Evolutionary conservation across 2,329 filamentous ascomycete genomes (phyloP), one percentile per base, ranked within the genome.

Genomic region (Dothiorella sarmentorum): DNA sequence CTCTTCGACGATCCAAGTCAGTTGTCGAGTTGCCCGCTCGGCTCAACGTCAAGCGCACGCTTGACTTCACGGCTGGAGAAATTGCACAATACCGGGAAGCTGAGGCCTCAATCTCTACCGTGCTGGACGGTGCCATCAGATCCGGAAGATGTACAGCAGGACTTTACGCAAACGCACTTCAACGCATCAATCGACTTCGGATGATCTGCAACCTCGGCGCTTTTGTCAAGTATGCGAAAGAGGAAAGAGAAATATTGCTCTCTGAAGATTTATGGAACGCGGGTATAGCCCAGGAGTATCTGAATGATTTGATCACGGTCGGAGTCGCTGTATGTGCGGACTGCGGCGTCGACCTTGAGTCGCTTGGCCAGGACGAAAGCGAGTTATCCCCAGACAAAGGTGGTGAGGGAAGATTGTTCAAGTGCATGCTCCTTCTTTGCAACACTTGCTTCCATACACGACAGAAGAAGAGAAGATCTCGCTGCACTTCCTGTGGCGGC

Each of bases 41-140:
- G n/a, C n/a, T n/a, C n/a, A n/a, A n/a, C n/a, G n/a, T n/a, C n/a
- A n/a, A n/a, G n/a, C n/a, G n/a, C n/a, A n/a, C n/a, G n/a, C n/a
- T n/a, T n/a, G n/a, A n/a, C n/a, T n/a, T n/a, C n/a, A n/a, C n/a
- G n/a, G n/a, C n/a, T n/a, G n/a, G n/a, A n/a, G n/a, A n/a, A n/a
- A 9, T 40, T 20, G 17, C 1, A 18, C 6, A 11, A 40, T 40
- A 9, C 0, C 71, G 77, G 0, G 66, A 77, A 6, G 67, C 74
- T 0, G 76, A 77, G 38, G 56, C 38, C 0, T 73, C 71, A 0
- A 69, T 80, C n/a, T n/a, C n/a, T n/a, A n/a, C n/a, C n/a, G n/a
- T n/a, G n/a, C n/a, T n/a, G n/a, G n/a, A n/a, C n/a, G n/a, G n/a
- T n/a, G n/a, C n/a, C n/a, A n/a, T n/a, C n/a, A n/a, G n/a, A n/a